phyloP scores from a whole-genome alignment of 768 basidiomycete genomes.

The Collybiopsis confluens region DNA sequence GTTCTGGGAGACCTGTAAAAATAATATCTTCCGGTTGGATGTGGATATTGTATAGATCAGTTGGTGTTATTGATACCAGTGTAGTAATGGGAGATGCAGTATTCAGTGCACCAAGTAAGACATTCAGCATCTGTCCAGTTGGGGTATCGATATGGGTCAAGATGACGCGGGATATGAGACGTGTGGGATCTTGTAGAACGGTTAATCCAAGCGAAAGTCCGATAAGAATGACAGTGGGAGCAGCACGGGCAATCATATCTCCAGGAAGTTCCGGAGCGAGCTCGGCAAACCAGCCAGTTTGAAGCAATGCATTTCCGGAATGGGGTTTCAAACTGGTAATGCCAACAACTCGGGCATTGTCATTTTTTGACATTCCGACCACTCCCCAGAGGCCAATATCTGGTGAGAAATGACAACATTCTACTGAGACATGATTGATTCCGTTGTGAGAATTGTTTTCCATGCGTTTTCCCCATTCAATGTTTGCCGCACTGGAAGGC shows the following conservation, averaged over 20 bases:
- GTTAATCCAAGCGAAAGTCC: neutral
- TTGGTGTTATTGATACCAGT: neutral
- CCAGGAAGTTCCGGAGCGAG: neutral
- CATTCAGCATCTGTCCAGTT: neutral
- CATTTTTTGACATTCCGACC: neutral
- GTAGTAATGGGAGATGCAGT: neutral
- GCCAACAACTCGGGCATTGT: neutral
- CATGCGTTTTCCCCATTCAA: neutral
- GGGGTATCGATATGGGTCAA: neutral
- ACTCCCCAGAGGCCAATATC: neutral
- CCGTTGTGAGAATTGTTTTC: neutral
- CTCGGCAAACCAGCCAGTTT: neutral
- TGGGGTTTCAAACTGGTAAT: neutral
- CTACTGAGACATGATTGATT: neutral
- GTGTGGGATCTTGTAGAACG: neutral
- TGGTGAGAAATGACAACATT: neutral
- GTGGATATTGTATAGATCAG: neutral
- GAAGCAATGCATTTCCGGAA: neutral
- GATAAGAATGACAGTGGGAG: neutral
- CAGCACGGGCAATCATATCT: neutral
- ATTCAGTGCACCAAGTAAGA: neutral
- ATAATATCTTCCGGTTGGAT: neutral
- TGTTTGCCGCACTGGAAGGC: neutral
- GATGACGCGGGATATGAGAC: neutral
- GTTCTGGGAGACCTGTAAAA: neutral